Evolutionary conservation across 1,139 yeast genomes (phyloP).

Genomic region (Candida pseudoviswanathii): DNA sequence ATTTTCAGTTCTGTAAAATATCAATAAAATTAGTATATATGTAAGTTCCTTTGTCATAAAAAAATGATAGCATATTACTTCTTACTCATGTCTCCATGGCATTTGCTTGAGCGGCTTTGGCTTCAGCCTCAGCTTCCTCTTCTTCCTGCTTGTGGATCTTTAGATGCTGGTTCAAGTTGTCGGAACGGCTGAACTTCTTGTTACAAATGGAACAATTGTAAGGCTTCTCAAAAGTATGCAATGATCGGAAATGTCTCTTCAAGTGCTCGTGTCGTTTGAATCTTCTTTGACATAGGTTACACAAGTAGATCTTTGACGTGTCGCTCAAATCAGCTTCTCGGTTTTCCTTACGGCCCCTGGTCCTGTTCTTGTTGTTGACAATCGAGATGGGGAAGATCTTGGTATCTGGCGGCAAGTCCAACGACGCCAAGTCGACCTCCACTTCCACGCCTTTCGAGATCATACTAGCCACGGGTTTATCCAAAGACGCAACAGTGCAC

Average conservation of each 20-base stretch:
- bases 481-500: constrained; percentile 15
- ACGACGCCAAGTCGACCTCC: constrained; percentile 42
- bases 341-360: constrained; percentile 50
- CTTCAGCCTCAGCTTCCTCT: constrained; percentile 12
- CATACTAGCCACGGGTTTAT: constrained; percentile 27
- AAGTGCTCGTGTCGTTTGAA: constrained; percentile 81
- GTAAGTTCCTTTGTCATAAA: background rate
- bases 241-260: constrained; percentile 72
- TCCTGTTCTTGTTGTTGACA: constrained; percentile 37
- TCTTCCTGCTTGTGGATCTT: constrained; percentile 61
- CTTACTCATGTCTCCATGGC: background rate
- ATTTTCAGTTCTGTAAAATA: constrained; percentile 2
- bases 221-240: constrained; percentile 77
- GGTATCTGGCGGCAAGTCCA: constrained; percentile 46
- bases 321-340: constrained; percentile 49
- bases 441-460: constrained; percentile 38
- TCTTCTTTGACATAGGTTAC: constrained; percentile 57
- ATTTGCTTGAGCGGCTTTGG: background rate
- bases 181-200: constrained; percentile 75
- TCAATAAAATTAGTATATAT: background rate
- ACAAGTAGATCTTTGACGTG: constrained; percentile 42
- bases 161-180: constrained; percentile 74
- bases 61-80: background rate
- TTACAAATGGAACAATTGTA: constrained; percentile 70
- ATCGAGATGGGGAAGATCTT: constrained; percentile 39